Conservation (phyloP, 176 grass and related monocot species). For the Raddia guianensis region DNA sequence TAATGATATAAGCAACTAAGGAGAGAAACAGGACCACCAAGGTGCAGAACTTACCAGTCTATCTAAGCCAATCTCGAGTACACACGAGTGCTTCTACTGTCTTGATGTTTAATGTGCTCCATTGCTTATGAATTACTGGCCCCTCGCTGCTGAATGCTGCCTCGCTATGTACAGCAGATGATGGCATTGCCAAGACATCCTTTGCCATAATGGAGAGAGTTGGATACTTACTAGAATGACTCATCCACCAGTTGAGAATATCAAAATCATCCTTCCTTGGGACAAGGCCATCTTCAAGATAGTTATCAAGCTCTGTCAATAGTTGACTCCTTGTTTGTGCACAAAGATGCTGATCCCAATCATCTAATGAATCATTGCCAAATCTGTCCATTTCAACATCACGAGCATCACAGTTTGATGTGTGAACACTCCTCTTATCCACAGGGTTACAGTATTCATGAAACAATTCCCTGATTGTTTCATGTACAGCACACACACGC, state of each 20-base stretch:
- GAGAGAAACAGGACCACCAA: conserved; percentile 15
- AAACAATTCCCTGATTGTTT: conserved; percentile 41
- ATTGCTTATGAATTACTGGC: conserved; percentile 40
- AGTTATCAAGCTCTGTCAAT: conserved; percentile 48
- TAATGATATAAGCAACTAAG: not conserved
- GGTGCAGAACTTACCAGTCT: conserved; percentile 36
- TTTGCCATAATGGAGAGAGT: conserved; percentile 47
- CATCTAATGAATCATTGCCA: conserved; percentile 50
- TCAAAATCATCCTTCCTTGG: conserved; percentile 60
- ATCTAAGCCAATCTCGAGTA: conserved; percentile 51
- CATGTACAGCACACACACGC: conserved; percentile 39
- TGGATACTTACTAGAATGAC: conserved; percentile 53
- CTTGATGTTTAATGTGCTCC: conserved; percentile 56
- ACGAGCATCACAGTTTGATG: conserved; percentile 26
- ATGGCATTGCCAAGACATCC: conserved; percentile 57
- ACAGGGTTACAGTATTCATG: conserved; percentile 43
- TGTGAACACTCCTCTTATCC: conserved; percentile 22
- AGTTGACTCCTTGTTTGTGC: conserved; percentile 45
- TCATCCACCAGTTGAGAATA: conserved; percentile 64
- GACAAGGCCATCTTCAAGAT: conserved; percentile 53
- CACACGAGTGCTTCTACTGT: conserved; percentile 57
- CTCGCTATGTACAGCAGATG: conserved; percentile 43
- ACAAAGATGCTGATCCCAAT: conserved; percentile 57
- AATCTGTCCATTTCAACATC: conserved; percentile 41
- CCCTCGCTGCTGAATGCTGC: conserved; percentile 30